A percentile compares a stretch with the other conserved stretches of the same genome.
Conservation (phyloP, 2,329 filamentous ascomycete genomes). For the Colletotrichum simmondsii region DNA sequence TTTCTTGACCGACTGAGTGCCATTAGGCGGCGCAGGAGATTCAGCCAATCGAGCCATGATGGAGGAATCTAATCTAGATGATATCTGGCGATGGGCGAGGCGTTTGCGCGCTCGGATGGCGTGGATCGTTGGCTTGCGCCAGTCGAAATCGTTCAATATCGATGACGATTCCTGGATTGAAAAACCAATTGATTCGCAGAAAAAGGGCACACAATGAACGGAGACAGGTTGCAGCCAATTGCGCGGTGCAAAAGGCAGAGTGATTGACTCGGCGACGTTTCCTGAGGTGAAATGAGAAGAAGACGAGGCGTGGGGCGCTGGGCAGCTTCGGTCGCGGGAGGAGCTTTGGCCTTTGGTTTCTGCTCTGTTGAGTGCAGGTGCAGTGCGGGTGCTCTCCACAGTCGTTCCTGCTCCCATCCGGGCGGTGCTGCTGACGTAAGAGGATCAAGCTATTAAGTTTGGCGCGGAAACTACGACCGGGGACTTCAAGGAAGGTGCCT, state of each 20-base stretch:
- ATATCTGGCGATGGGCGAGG: not conserved
- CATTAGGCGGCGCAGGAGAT: slow-evolving; percentile 5
- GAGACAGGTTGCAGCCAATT: not conserved
- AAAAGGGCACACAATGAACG: too few species aligned
- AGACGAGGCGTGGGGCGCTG: not conserved
- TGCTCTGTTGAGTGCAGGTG: not conserved
- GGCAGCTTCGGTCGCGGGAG: slow-evolving; percentile 18
- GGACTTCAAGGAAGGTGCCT: not conserved
- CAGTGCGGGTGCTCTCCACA: not conserved
- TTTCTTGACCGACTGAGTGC: slow-evolving; percentile 12
- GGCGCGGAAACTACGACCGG: not conserved
- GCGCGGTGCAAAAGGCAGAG: not conserved
- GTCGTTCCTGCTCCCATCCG: not conserved
- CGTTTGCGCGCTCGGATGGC: slow-evolving; percentile 11
- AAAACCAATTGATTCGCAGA: not conserved
- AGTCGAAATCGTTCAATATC: not conserved
- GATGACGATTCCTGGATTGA: not conserved
- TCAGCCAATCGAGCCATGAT: slow-evolving; percentile 18
- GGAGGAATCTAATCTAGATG: not conserved
- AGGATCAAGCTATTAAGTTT: not conserved
- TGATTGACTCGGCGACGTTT: slow-evolving; percentile 2
- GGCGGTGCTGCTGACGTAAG: slow-evolving; percentile 10
- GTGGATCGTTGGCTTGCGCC: slow-evolving; percentile 15
- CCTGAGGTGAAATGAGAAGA: not conserved
- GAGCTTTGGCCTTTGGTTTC: slow-evolving; percentile 23